Evolutionary conservation across 148 eudicot genomes (phyloP).

Genomic region (Camellia sinensis): DNA sequence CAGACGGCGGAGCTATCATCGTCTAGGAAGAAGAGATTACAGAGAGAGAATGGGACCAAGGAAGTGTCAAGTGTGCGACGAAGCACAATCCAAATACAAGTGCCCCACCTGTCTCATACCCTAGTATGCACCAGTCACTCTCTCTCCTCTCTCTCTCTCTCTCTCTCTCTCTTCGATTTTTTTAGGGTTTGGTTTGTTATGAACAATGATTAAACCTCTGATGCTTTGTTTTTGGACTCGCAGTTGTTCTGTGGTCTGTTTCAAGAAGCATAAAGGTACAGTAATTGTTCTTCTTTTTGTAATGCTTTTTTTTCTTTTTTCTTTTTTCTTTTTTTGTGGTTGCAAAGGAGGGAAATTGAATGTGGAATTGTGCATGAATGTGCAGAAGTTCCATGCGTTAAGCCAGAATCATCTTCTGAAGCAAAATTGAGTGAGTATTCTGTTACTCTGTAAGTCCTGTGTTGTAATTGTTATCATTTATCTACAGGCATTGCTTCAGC

Average conservation of each 20-base stretch:
- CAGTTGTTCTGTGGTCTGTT: constrained; percentile 71
- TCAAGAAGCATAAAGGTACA: constrained; percentile 83
- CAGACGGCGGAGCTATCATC: background rate
- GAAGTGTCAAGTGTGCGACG: constrained; percentile 64
- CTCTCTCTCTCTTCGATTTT: too few relatives aligned
- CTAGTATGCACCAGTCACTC: constrained; percentile 41
- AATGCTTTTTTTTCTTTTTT: background rate
- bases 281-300: background rate
- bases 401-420: constrained; percentile 25
- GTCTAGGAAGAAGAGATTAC: background rate
- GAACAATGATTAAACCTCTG: background rate
- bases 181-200: background rate
- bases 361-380: background rate
- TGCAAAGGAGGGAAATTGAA: background rate
- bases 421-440: constrained; percentile 33
- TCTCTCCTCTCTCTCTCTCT: background rate
- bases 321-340: too few relatives aligned
- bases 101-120: constrained; percentile 70
- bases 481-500: background rate
- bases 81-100: constrained; percentile 74
- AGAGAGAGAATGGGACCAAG: constrained; percentile 39
- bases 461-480: background rate
- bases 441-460: background rate
- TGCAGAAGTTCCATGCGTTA: constrained; percentile 55
- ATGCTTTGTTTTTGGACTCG: constrained; percentile 3